Evolutionary conservation across 257 asterid species (phyloP), one percentile per base, ranked within the genome.

Genomic region (Striga asiatica): DNA sequence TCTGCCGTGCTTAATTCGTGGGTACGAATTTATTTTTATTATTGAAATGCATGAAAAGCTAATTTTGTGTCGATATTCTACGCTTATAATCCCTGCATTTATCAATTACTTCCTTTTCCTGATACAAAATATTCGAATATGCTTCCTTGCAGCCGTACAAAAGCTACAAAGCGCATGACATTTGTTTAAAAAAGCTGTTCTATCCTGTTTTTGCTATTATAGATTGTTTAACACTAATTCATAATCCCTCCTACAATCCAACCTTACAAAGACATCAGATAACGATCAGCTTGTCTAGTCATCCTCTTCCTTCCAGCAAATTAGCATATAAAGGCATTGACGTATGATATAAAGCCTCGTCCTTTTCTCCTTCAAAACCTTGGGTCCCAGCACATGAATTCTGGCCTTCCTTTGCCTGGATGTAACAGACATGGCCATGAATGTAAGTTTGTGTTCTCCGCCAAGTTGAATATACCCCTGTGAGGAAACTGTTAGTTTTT

Each of bases 251-350:
- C 39, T 23, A 34, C 43, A n/a, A 50, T 42, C 73, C 57, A 43
- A 61, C 66, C 76, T 66, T 64, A 53, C 60, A 16, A 8, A 46
- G 51, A 28, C 27, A 66, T n/a, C 51, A 24, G 29, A 13, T 41
- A 4, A 16, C 6, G 23, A 60, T 47, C 53, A 6, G 56, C 70
- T 14, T 21, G 42, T 56, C 75, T 71, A 75, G 47, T 77, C 78
- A 19, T 27, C 70, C 27, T 55, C 62, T 58, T 78, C 78, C 46
- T 62, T 74, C 85, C 82, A 71, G 60, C 88, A 80, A 50, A 78
- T 71, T 62, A 79, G 76, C 80, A 67, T 71, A 41, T 80, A 76
- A 59, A 80, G 43, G 66, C 88, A 83, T 43, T 57, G 73, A n/a
- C 72, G 74, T 39, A 74, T 71, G 32, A 83, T 78, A 56, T 75